Evolutionary conservation across 192 early-diverging fungal species (phyloP).

Genomic region (Pilobolus umbonatus): DNA sequence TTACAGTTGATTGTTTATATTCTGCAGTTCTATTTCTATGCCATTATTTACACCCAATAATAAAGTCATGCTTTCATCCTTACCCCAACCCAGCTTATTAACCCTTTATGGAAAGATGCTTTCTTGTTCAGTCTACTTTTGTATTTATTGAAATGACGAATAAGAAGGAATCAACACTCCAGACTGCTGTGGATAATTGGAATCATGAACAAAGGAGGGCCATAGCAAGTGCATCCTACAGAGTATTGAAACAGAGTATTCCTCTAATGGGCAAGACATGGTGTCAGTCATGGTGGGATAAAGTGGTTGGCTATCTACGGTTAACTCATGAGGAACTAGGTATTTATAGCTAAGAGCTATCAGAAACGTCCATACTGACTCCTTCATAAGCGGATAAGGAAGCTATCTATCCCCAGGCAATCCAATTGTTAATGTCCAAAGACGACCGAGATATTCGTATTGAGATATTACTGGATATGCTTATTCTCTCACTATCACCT

Average conservation of each 20-base stretch:
- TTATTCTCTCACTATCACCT: conserved; percentile 9
- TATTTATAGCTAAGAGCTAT: not conserved
- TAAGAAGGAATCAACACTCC: not conserved
- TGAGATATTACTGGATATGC: conserved; percentile 17
- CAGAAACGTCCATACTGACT: no score
- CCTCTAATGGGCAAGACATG: not conserved
- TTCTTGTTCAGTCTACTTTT: no score
- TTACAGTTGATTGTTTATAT: no score
- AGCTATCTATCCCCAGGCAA: not conserved
- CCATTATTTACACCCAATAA: no score
- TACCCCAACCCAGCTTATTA: no score
- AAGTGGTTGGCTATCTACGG: conserved; percentile 1
- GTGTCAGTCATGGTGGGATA: conserved; percentile 3
- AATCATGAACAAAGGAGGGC: conserved; percentile 1
- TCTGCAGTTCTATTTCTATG: no score
- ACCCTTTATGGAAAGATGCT: no score
- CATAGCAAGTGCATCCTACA: not conserved
- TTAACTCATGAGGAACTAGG: conserved; percentile 3
- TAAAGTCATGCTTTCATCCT: no score
- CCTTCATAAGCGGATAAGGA: not conserved
- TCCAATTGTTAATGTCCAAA: not conserved
- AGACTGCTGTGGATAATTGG: conserved; percentile 6
- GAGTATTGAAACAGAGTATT: not conserved
- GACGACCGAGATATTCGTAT: conserved; percentile 21
- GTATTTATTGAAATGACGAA: not conserved